Conservation (phyloP, 495 filamentous ascomycete genomes). For the Xylaria cubensis region DNA sequence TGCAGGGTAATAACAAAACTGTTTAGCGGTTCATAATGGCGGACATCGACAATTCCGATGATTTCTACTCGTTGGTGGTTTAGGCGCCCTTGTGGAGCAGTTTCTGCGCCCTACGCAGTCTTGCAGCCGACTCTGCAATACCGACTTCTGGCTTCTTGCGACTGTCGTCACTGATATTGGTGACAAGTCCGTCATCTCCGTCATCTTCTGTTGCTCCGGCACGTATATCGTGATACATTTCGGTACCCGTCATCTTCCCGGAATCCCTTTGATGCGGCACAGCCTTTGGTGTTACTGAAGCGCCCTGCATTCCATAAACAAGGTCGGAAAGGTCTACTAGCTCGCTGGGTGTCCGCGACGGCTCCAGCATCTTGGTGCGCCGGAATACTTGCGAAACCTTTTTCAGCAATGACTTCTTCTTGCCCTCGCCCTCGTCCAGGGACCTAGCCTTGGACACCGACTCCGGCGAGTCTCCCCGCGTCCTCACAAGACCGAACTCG, state of each 20-base stretch:
- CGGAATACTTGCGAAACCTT: constrained; percentile 10
- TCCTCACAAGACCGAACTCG: constrained; percentile 16
- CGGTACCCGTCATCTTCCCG: neutral
- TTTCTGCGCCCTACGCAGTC: constrained; percentile 35
- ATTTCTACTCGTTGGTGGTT: neutral
- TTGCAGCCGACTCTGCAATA: constrained; percentile 31
- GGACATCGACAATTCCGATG: neutral
- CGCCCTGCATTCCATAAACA: neutral
- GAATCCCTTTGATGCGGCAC: neutral
- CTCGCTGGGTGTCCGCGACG: neutral
- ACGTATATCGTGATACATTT: constrained; percentile 20
- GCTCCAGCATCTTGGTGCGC: neutral
- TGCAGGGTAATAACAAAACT: neutral
- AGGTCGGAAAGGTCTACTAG: neutral
- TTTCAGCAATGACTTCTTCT: neutral
- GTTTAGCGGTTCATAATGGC: neutral
- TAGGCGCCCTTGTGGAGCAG: constrained; percentile 24
- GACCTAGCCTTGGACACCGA: neutral
- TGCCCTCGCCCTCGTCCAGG: neutral
- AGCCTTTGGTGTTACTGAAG: neutral
- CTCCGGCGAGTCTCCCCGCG: neutral
- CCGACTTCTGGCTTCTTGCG: constrained; percentile 28
- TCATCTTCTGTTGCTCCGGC: neutral
- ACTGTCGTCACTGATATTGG: constrained; percentile 27
- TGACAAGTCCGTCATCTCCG: neutral